These are phyloP conservation scores for Clarireedia monteithiana DNA, from an alignment of 2,329 filamentous ascomycete genomes.

Conservation along the genomic window DNA sequence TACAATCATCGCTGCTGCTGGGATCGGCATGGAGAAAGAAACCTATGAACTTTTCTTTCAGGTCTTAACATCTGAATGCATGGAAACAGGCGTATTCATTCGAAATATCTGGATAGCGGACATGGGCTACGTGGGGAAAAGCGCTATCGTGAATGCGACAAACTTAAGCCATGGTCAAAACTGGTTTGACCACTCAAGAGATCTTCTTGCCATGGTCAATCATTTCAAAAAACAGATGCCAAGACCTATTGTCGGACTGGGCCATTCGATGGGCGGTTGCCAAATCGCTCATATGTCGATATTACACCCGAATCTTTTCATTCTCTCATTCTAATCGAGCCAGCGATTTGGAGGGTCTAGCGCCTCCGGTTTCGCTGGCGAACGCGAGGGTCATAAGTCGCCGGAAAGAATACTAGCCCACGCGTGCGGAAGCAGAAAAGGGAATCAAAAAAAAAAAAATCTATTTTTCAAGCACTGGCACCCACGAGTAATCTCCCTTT, in stretches of 20 bases:
- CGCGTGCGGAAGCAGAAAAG: not conserved
- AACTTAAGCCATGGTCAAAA: not conserved
- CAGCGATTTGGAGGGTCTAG: not conserved
- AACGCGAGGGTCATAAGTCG: not conserved
- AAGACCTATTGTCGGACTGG: not conserved
- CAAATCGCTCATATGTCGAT: not conserved
- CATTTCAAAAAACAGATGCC: not conserved
- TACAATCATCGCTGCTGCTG: not conserved
- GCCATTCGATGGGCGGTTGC: not conserved
- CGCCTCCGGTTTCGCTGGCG: not conserved
- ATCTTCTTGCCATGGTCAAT: not conserved
- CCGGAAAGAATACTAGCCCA: not conserved
- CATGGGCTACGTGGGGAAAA: not conserved
- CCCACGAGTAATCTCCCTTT: not conserved
- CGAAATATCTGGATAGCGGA: not conserved
- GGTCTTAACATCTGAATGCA: not conserved
- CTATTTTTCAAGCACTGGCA: not conserved
- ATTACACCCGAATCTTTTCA: not conserved
- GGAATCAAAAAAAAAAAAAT: not conserved
- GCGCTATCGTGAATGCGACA: not conserved
- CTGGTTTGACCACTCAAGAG: not conserved
- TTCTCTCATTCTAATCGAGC: not conserved
- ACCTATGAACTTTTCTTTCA: not conserved
- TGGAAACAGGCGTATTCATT: not conserved
- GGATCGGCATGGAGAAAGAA: not conserved